Conservation (phyloP, 345 rosid genomes). For the Eucalyptus pumila region DNA sequence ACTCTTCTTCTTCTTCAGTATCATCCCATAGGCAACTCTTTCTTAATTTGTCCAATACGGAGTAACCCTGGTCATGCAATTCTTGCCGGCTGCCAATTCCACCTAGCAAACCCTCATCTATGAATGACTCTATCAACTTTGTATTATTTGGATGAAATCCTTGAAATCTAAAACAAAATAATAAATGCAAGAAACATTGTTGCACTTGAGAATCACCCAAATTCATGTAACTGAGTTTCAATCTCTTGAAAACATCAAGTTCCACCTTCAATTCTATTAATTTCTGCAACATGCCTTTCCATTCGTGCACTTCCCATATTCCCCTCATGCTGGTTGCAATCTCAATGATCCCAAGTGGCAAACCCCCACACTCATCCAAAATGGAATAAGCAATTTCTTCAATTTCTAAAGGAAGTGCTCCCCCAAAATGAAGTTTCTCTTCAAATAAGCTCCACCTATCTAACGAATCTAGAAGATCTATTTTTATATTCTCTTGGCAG, state of each 20-base stretch:
- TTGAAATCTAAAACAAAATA: background rate
- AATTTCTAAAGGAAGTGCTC: background rate
- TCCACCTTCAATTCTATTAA: background rate
- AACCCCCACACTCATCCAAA: background rate
- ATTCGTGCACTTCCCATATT: background rate
- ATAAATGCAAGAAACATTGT: slow-evolving; percentile 6
- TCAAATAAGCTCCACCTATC: fast-evolving
- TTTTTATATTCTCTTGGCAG: background rate
- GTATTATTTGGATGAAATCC: fast-evolving
- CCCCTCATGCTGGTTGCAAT: slow-evolving; percentile 6
- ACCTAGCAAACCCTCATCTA: slow-evolving; percentile 2
- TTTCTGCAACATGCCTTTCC: background rate
- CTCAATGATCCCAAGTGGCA: slow-evolving; percentile 2
- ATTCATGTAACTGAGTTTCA: background rate
- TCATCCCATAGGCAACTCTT: background rate
- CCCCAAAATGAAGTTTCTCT: fast-evolving
- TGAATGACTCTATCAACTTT: background rate
- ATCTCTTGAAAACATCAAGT: background rate
- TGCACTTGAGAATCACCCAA: background rate
- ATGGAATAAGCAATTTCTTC: background rate
- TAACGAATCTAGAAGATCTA: fast-evolving
- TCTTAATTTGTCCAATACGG: background rate
- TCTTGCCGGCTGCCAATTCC: background rate
- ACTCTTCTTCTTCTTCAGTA: too few relatives aligned
- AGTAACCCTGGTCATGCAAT: background rate